Conservation (phyloP, 768 basidiomycete genomes). For the Mycena metata region DNA sequence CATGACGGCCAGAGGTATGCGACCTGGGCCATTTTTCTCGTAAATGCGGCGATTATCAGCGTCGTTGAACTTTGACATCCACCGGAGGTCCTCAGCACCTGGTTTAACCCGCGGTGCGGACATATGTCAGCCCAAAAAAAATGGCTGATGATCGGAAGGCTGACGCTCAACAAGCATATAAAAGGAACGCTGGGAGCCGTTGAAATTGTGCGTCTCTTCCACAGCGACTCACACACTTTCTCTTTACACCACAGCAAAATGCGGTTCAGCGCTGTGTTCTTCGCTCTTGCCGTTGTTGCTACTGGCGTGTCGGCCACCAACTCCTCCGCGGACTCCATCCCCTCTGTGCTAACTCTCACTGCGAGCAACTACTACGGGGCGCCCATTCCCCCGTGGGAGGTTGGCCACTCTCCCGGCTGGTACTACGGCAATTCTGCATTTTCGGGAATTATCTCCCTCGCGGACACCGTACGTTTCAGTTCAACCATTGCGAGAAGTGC, state of each 20-base stretch:
- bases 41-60: not conserved
- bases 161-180: constrained; percentile 6
- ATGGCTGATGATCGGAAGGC: constrained; percentile 17
- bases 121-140: constrained; percentile 17
- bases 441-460: too few species aligned
- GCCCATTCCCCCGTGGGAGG: too few species aligned
- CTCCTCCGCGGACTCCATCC: constrained; percentile 8
- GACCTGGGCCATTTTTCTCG: constrained; percentile 6
- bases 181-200: too few species aligned
- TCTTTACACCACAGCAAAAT: constrained; percentile 23
- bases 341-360: constrained; percentile 15
- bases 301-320: constrained; percentile 22
- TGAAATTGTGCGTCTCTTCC: constrained; percentile 26
- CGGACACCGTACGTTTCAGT: constrained; percentile 13
- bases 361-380: too few species aligned
- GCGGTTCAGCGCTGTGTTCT: constrained; percentile 34
- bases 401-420: too few species aligned
- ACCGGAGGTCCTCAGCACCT: not conserved
- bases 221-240: constrained; percentile 14
- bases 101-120: constrained; percentile 17
- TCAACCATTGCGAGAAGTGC: not conserved
- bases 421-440: too few species aligned
- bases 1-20: not conserved
- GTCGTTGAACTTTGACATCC: not conserved
- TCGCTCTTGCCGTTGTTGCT: constrained; percentile 22